Conservation (phyloP, 805 yeast genomes). For the Tetrapisispora iriomotensis region DNA sequence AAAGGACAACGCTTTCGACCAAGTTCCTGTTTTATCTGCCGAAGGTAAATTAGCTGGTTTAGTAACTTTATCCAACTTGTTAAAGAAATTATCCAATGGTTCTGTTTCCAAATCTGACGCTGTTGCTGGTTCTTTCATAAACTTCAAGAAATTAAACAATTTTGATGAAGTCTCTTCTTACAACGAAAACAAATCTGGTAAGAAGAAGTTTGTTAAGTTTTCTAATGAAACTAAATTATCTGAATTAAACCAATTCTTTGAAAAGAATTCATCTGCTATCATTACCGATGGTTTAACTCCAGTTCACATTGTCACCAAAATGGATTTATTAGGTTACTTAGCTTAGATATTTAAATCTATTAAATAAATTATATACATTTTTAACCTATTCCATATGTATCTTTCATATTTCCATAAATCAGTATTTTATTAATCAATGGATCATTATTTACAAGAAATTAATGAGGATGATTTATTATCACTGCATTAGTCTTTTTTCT, state of each 20-base stretch:
- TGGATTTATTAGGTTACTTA: conserved; percentile 57
- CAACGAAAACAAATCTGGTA: conserved; percentile 50
- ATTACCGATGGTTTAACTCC: conserved; percentile 72
- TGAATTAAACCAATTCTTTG: conserved; percentile 69
- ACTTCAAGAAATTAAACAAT: conserved; percentile 63
- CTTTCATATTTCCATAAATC: background rate
- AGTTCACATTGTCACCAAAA: conserved; percentile 78
- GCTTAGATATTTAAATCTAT: conserved; percentile 12
- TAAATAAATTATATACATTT: background rate
- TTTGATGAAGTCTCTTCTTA: conserved; percentile 49
- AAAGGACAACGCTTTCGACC: conserved; percentile 73
- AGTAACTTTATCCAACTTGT: conserved; percentile 62
- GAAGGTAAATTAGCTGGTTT: conserved; percentile 62
- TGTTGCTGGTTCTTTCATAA: conserved; percentile 44
- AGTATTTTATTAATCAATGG: too few species aligned
- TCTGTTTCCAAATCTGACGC: conserved; percentile 46
- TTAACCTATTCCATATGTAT: conserved; percentile 1
- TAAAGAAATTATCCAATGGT: conserved; percentile 57
- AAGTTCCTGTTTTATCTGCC: conserved; percentile 59
- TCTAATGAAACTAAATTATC: conserved; percentile 54
- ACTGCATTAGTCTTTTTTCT: conserved; percentile 6
- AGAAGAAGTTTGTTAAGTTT: conserved; percentile 58
- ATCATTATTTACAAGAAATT: background rate
- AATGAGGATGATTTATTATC: too few species aligned
- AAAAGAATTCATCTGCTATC: conserved; percentile 74